Evolutionary conservation across 306 rosid species (phyloP).

Genomic region (Vigna nakashimae): DNA sequence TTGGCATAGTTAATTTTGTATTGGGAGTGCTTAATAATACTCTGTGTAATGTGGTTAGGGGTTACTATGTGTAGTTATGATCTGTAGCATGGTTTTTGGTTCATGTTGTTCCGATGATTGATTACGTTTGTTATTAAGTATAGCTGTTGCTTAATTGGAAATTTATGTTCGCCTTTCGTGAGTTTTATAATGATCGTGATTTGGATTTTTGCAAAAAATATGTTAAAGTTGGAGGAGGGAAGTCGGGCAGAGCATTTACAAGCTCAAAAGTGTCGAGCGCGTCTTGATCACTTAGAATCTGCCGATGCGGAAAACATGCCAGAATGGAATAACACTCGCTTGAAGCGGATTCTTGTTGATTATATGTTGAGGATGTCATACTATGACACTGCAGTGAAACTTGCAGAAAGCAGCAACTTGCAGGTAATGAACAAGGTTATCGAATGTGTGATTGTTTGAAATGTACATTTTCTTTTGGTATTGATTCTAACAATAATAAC

Average conservation of each 20-base stretch:
- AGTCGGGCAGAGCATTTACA: constrained; percentile 77
- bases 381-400: constrained; percentile 77
- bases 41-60: constrained; percentile 11
- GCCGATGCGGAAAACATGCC: constrained; percentile 74
- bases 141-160: background rate
- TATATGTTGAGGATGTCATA: constrained; percentile 98
- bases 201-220: constrained; percentile 36
- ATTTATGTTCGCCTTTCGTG: background rate
- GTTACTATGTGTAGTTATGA: constrained; percentile 12
- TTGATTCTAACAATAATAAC: constrained; percentile 23
- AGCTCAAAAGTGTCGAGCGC: constrained; percentile 84
- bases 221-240: constrained; percentile 84
- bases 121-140: background rate
- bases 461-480: constrained; percentile 30
- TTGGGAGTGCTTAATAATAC: constrained; percentile 16
- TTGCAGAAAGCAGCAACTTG: constrained; percentile 78
- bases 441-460: constrained; percentile 15
- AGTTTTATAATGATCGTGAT: constrained; percentile 23
- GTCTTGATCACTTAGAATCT: constrained; percentile 84
- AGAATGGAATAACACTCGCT: constrained; percentile 77
- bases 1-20: constrained; percentile 9
- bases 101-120: background rate
- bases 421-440: constrained; percentile 56
- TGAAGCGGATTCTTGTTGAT: constrained; percentile 95
- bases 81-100: constrained; percentile 19